phyloP scores from a whole-genome alignment of 495 filamentous ascomycete species.

The Antarctomyces pellizariae region DNA sequence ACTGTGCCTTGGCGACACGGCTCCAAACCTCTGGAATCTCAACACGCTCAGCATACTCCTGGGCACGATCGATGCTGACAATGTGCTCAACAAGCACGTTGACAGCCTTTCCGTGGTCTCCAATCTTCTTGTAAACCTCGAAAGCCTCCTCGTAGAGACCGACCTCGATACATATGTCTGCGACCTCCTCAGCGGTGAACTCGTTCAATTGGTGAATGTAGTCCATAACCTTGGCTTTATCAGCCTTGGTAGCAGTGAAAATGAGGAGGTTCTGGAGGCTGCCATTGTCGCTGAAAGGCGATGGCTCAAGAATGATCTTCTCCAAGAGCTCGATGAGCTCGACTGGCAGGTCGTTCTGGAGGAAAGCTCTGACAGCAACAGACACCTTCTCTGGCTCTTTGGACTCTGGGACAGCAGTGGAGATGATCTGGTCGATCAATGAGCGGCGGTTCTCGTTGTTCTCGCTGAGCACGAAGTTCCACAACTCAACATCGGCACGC shows the following conservation, averaged over 20 bases:
- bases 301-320: constrained; percentile 97
- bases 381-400: constrained; percentile 90
- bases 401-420: constrained; percentile 86
- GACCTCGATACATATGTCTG: constrained; percentile 78
- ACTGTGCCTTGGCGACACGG: constrained; percentile 91
- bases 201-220: constrained; percentile 82
- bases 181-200: constrained; percentile 83
- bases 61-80: constrained; percentile 94
- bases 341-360: constrained; percentile 68
- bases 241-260: constrained; percentile 89
- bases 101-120: constrained; percentile 63
- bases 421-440: constrained; percentile 88
- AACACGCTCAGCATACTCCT: constrained; percentile 88
- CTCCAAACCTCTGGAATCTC: constrained; percentile 98
- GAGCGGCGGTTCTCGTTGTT: constrained; percentile 90
- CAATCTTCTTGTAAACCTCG: constrained; percentile 94
- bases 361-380: constrained; percentile 79
- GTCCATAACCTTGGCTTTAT: constrained; percentile 86
- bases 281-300: constrained; percentile 87
- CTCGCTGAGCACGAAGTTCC: constrained; percentile 79
- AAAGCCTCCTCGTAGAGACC: constrained; percentile 95
- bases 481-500: constrained; percentile 72
- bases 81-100: constrained; percentile 91
- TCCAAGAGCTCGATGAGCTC: constrained; percentile 95
- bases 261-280: constrained; percentile 94